Base-by-base conservation (phyloP, 2,329 filamentous ascomycete species). In the Arthrobotrys entomopaga region DNA sequence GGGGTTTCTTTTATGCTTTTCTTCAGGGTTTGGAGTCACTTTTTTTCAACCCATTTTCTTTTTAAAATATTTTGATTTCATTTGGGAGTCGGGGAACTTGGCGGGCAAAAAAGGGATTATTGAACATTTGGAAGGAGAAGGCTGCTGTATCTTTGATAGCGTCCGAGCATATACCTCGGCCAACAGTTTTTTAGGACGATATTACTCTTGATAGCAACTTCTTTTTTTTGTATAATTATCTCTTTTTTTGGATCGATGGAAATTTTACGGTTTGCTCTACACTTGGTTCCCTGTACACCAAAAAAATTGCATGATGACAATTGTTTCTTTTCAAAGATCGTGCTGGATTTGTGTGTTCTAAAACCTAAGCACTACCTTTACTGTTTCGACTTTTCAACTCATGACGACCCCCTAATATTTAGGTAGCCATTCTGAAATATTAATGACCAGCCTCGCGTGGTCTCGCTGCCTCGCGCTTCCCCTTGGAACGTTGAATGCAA, bases 241-340 rank as follows among this genome's bases (percentile, higher is more conserved):
- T 59, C 19, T 58, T 46, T 59, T 59, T n/a, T n/a, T n/a, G n/a
- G n/a, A n/a, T n/a, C 40, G 40, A 59, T 40, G 46, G 58, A 50
- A 61, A 52, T 16, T 50, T 50, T 49, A 69, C 34, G 48, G 46
- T 67, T 65, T 54, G 22, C 60, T 64, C 49, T 38, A 19, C 16
- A 53, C 42, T 22, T 15, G 5, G 40, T 60, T 48, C 20, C 34
- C 56, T 69, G 65, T 69, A 69, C 40, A 69, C 60, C 53, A 42
- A 59, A 22, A 57, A 67, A 60, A 53, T 34, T 24, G 65, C 60
- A 69, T 61, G 65, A 69, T 61, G 61, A 56, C 65, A 59, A 57
- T n/a, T 43, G 34, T 66, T 66, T 58, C 48, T 57, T 46, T 65
- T 53, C 20, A 19, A 29, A 5, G 20, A 34, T 34, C 29, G 29